Evolutionary conservation across 805 yeast genomes (phyloP), one percentile per base, ranked within the genome.

Genomic region (Maudiozyma turicensis): DNA sequence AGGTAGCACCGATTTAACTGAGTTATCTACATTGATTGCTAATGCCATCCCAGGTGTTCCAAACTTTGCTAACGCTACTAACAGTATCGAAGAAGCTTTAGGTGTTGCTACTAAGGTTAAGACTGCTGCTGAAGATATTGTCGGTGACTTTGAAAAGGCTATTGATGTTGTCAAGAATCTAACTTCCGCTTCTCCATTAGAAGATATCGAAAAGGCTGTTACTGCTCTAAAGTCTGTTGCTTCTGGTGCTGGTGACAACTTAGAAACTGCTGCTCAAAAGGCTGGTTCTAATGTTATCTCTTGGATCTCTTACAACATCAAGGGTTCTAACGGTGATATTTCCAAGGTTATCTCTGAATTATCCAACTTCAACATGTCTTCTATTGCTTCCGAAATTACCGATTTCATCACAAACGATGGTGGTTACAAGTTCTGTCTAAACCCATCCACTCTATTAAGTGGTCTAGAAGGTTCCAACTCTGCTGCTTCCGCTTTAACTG

Each of bases 351-450:
- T 43, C 28, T 28, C 39, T 13, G 5, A 28, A 34, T 34, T 43
- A 15, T 28, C 32, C 10, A 33, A 34, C 31, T 32, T 29, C 20
- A 29, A 43, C 40, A 15, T 26, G 31, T 26, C 40, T 15, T 8
- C 20, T 28, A 15, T 43, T 9, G 45, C 45, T 13, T 20, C 31
- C 26, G 45, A 43, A n/a, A 33, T 43, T 15, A 26, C 30, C 13
- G 33, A 43, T 13, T 43, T 33, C 45, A 34, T 43, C 10, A 26
- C 40, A 6, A 43, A 43, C 32, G 33, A 43, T n/a, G 45, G 45
- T 43, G 45, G 45, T 34, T 43, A 26, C 31, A 43, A 43, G 32
- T 43, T 43, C 45, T 43, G 45, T 34, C 20, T 43, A 26, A 43
- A 28, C 33, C 45, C 45, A 43, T 43, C 45, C 11, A 34, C 45